Evolutionary conservation across 1,284 basidiomycete genomes (phyloP).

Genomic region (Cryptococcus hybrid): DNA sequence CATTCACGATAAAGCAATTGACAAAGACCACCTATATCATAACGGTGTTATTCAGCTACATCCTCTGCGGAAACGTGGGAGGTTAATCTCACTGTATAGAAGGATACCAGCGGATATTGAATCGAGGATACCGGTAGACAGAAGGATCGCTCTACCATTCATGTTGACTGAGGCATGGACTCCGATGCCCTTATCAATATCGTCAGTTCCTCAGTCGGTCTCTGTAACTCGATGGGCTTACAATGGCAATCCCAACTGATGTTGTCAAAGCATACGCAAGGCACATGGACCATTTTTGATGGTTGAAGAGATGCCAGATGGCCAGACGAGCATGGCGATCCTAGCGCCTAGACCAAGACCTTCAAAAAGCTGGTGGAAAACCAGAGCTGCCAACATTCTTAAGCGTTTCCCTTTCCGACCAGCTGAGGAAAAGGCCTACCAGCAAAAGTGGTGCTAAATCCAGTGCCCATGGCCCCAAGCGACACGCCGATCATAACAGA

Average conservation of each 20-base stretch:
- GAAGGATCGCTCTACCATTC: slow-evolving; percentile 4
- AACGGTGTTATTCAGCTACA: too few relatives aligned
- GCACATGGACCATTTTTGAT: slow-evolving; percentile 11
- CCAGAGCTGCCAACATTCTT: background rate
- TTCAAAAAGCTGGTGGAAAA: slow-evolving; percentile 23
- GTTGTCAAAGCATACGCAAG: slow-evolving; percentile 16
- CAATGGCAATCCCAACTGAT: slow-evolving; percentile 20
- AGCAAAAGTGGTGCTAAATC: slow-evolving; percentile 52
- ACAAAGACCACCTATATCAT: too few relatives aligned
- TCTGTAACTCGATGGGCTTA: background rate
- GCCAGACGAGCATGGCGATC: slow-evolving; percentile 19
- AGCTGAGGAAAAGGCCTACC: slow-evolving; percentile 15
- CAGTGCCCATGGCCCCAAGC: slow-evolving; percentile 47
- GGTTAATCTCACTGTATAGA: slow-evolving; percentile 9
- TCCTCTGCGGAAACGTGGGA: too few relatives aligned
- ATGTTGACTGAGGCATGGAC: slow-evolving; percentile 12
- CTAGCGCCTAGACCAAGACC: slow-evolving; percentile 30
- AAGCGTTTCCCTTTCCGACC: background rate
- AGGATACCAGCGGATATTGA: slow-evolving; percentile 32
- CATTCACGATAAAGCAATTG: too few relatives aligned
- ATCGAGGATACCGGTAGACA: slow-evolving; percentile 23
- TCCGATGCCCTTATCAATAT: slow-evolving; percentile 5
- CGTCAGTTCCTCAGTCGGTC: too few relatives aligned
- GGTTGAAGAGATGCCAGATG: slow-evolving; percentile 4
- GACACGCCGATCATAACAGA: slow-evolving; percentile 47